Evolutionary conservation across 1,284 basidiomycete genomes (phyloP), one percentile per base, ranked within the genome.

Genomic region (Testicularia cyperi): DNA sequence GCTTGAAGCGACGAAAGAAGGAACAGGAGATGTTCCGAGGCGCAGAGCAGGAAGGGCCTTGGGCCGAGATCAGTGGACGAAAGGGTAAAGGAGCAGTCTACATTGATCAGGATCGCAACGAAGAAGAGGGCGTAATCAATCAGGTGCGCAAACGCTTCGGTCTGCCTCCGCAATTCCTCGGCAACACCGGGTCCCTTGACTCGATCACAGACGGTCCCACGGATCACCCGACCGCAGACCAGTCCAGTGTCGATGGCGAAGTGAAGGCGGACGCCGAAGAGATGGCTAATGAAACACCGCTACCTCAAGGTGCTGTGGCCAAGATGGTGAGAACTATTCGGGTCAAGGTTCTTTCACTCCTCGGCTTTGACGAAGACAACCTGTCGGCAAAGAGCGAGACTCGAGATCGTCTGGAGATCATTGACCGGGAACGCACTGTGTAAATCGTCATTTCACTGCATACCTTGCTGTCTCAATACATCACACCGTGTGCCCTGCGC

Each of bases 11-110:
- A n/a, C n/a, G n/a, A n/a, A n/a, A n/a, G n/a, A n/a, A n/a, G 5
- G 31, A 19, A 9, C 15, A 22, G 6, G 18, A 46, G 31, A 38
- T 44, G 5, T 63, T 57, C 60, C 53, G 45, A n/a, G 60, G 60
- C 16, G 43, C 48, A 1, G 44, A 52, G 14, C 53, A 56, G 19
- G 60, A 63, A 19, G 53, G 60, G 1, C 48, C 54, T 2, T 63
- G 60, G 60, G 53, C 48, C 19, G 54, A 63, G 21, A 26, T 63
- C 10, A 53, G 53, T 26, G 53, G 53, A 10, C 27, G 45, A 0
- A 45, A 47, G 28, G 53, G 48, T 14, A 53, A 53, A 35, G 53
- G 53, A 16, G 49, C 54, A 1, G 60, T 63, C 2, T 63, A 63
- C 43, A 56, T 47, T 27, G 53, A 63, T 12, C 44, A 45, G 18